These are phyloP conservation scores for Erigeron canadensis DNA, from an alignment of 129 eudicot species.

Conservation along the genomic window DNA sequence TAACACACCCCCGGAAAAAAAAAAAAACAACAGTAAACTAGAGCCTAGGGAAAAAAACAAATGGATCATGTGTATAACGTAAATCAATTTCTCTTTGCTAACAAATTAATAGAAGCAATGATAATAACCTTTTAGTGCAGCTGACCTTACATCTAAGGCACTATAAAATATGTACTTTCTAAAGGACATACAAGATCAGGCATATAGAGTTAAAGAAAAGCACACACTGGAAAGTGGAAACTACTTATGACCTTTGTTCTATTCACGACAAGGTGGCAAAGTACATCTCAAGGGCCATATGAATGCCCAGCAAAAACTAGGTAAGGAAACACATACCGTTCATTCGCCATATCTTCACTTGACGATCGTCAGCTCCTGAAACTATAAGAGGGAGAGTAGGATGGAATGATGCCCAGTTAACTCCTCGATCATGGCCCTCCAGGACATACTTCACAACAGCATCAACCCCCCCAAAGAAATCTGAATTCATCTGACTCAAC, in stretches of 20 bases:
- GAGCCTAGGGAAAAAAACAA: too few species aligned
- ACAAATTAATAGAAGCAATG: background rate
- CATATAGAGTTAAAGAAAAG: conserved; percentile 10
- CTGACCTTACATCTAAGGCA: background rate
- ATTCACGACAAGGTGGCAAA: background rate
- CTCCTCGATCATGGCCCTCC: conserved; percentile 86
- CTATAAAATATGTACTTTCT: background rate
- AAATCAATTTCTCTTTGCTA: too few species aligned
- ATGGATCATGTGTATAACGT: too few species aligned
- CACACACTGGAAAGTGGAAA: conserved; percentile 4
- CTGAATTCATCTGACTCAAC: conserved; percentile 75
- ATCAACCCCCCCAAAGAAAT: conserved; percentile 84
- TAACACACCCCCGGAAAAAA: too few species aligned
- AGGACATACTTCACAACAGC: conserved; percentile 84
- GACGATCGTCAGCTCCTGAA: conserved; percentile 90
- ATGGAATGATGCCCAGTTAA: conserved; percentile 87
- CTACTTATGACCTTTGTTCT: background rate
- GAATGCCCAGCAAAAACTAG: background rate
- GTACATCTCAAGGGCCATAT: conserved; percentile 1
- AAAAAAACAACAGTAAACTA: too few species aligned
- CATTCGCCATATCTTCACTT: conserved; percentile 86
- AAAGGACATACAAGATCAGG: conserved; percentile 7
- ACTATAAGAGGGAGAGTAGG: conserved; percentile 80
- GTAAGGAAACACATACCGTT: conserved; percentile 45
- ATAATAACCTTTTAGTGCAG: conserved; percentile 3